Conservation (phyloP, 768 basidiomycete species). For the Galerina marginata region DNA sequence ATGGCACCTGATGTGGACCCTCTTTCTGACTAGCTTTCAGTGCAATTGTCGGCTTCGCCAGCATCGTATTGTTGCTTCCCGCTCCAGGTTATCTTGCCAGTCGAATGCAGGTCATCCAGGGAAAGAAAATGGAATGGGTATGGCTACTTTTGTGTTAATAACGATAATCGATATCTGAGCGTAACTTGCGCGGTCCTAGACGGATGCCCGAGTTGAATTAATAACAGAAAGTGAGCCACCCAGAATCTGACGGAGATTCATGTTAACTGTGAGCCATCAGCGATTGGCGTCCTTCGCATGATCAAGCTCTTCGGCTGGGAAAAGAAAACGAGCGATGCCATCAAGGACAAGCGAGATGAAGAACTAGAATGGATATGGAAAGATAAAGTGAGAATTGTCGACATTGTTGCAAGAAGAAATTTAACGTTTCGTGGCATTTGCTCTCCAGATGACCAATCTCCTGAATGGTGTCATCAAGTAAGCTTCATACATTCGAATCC, state of each 20-base stretch:
- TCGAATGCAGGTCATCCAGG: constrained; percentile 51
- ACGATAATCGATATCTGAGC: background rate
- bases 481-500: background rate
- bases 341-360: constrained; percentile 63
- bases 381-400: constrained; percentile 27
- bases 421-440: background rate
- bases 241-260: background rate
- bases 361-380: constrained; percentile 66
- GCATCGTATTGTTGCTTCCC: constrained; percentile 58
- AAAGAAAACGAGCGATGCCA: constrained; percentile 56
- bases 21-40: background rate
- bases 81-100: constrained; percentile 59
- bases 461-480: constrained; percentile 20
- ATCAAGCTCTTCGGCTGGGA: constrained; percentile 78
- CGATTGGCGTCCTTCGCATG: constrained; percentile 67
- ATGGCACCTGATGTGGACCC: background rate
- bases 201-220: constrained; percentile 62
- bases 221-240: constrained; percentile 59
- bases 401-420: background rate
- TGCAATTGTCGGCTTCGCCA: constrained; percentile 45
- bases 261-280: constrained; percentile 33
- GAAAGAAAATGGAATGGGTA: constrained; percentile 48
- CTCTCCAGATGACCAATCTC: constrained; percentile 7
- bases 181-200: constrained; percentile 13
- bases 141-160: background rate